Percentiles rank a stretch among this genome's conserved stretches.
phyloP scores from a whole-genome alignment of 1,284 basidiomycete genomes.

The Boletellus sp. region DNA sequence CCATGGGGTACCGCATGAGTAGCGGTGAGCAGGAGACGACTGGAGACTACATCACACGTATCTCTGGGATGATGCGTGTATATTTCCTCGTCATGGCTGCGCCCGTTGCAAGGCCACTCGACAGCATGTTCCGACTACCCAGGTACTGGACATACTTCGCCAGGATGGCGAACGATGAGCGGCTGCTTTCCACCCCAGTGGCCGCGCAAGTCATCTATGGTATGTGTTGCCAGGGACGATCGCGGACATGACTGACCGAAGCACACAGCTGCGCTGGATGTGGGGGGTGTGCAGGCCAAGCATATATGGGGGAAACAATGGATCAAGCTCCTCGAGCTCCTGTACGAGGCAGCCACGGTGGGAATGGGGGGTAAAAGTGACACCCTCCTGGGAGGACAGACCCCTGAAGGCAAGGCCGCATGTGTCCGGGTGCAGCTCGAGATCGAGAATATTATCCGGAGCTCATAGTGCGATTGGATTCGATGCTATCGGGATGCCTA shows the following conservation, averaged over 20 bases:
- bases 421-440: conserved; percentile 58
- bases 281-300: conserved; percentile 59
- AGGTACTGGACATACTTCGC: conserved; percentile 69
- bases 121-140: conserved; percentile 54
- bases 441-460: conserved; percentile 57
- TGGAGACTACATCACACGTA: conserved; percentile 70
- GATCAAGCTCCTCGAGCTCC: conserved; percentile 65
- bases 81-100: conserved; percentile 79
- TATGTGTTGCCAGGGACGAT: conserved; percentile 36
- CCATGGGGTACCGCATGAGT: conserved; percentile 59
- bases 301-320: conserved; percentile 76
- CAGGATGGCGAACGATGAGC: conserved; percentile 50
- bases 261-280: conserved; percentile 64
- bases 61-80: conserved; percentile 81
- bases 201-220: conserved; percentile 67
- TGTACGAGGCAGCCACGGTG: conserved; percentile 59
- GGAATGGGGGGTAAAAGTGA: conserved; percentile 41
- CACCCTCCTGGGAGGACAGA: conserved; percentile 48
- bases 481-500: background rate
- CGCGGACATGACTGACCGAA: conserved; percentile 11
- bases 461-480: conserved; percentile 16
- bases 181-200: conserved; percentile 50
- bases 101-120: conserved; percentile 40
- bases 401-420: conserved; percentile 56
- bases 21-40: conserved; percentile 42